Evolutionary conservation across 148 eudicot species (phyloP).

Genomic region (Vaccinium macrocarpon): DNA sequence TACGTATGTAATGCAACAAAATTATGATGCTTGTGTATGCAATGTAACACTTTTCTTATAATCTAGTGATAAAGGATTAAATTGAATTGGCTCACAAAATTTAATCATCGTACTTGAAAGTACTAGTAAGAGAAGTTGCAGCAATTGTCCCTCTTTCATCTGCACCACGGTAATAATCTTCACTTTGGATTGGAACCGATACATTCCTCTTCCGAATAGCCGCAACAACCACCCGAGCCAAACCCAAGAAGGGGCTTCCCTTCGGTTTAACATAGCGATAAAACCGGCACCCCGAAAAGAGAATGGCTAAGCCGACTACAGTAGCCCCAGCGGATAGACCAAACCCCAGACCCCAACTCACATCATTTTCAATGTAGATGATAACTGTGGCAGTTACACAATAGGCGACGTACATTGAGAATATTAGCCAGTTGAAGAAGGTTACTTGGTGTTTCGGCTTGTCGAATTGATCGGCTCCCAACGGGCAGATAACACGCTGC

Average conservation of each 20-base stretch:
- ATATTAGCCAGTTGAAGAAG: conserved; percentile 43
- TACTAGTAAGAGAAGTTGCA: conserved; percentile 22
- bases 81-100: background rate
- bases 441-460: conserved; percentile 27
- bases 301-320: conserved; percentile 24
- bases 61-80: background rate
- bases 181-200: conserved; percentile 8
- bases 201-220: conserved; percentile 33
- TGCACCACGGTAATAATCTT: conserved; percentile 25
- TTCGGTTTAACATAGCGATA: conserved; percentile 29
- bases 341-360: conserved; percentile 44
- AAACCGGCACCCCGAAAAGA: conserved; percentile 29
- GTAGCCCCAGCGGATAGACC: conserved; percentile 26
- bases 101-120: conserved; percentile 41
- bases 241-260: conserved; percentile 36
- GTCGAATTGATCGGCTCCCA: conserved; percentile 44
- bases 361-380: conserved; percentile 37
- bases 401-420: conserved; percentile 18
- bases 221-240: conserved; percentile 39
- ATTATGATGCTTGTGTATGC: no score
- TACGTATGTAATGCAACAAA: no score
- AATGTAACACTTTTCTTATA: background rate
- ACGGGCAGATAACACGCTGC: conserved; percentile 29
- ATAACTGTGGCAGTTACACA: conserved; percentile 28
- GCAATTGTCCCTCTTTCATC: background rate